Percentiles rank a stretch among this genome's conserved stretches.
Evolutionary conservation across 1,284 basidiomycete genomes (phyloP).

Genomic region (Sporisorium reilianum): DNA sequence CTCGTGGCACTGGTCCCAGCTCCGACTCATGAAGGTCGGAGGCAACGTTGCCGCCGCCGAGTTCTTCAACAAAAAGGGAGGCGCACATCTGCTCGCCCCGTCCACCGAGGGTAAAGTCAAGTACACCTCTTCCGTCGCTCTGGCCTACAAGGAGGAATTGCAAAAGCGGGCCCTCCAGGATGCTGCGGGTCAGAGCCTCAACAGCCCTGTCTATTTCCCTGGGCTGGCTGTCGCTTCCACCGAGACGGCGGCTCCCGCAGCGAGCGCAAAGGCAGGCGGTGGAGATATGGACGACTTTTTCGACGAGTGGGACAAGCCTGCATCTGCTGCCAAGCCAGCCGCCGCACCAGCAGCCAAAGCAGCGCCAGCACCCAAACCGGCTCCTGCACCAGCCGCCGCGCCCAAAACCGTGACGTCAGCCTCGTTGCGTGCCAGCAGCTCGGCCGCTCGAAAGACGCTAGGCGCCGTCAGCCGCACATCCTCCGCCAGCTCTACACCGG

Average conservation of each 20-base stretch:
- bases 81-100: constrained; percentile 78
- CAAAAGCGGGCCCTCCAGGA: constrained; percentile 86
- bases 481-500: constrained; percentile 50
- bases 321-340: constrained; percentile 50
- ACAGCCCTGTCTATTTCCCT: constrained; percentile 62
- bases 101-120: constrained; percentile 84
- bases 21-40: constrained; percentile 95
- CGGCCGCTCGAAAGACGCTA: constrained; percentile 45
- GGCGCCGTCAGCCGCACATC: constrained; percentile 53
- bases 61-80: constrained; percentile 90
- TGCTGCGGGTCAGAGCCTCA: constrained; percentile 66
- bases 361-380: constrained; percentile 28
- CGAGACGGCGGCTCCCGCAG: constrained; percentile 64
- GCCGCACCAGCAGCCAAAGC: constrained; percentile 37
- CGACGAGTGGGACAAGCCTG: constrained; percentile 90
- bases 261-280: constrained; percentile 69
- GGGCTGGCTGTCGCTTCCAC: constrained; percentile 71
- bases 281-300: constrained; percentile 90
- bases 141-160: constrained; percentile 92
- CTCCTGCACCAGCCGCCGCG: constrained; percentile 35
- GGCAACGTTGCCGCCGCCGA: constrained; percentile 90
- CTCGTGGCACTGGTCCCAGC: constrained; percentile 89
- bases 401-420: constrained; percentile 62
- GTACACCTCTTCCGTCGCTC: constrained; percentile 85
- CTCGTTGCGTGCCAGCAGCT: constrained; percentile 48